Percentiles rank a stretch among this genome's conserved stretches.
phyloP scores from a whole-genome alignment of 2,329 filamentous ascomycete genomes.

The Arthrocladium fulminans region DNA sequence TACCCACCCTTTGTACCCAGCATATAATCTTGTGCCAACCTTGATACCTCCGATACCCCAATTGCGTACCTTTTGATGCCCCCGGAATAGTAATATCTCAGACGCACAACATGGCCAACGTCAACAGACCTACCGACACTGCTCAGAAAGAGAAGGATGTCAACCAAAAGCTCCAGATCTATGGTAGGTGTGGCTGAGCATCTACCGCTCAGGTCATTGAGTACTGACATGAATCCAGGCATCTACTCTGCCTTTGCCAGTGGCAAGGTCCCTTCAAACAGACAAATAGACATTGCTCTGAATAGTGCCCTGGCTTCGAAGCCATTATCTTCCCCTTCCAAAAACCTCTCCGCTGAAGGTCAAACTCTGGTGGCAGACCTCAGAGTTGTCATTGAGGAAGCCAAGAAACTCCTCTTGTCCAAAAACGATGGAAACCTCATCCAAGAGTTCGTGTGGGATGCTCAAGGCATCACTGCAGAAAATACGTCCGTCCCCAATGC shows the following conservation, averaged over 20 bases:
- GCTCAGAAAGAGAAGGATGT: constrained; percentile 72
- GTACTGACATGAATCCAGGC: constrained; percentile 13
- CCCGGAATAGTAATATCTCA: not conserved
- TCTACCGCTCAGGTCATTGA: not conserved
- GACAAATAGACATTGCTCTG: constrained; percentile 88
- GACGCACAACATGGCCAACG: constrained; percentile 25
- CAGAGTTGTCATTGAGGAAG: constrained; percentile 69
- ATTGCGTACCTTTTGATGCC: constrained; percentile 2
- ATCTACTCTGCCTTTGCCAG: constrained; percentile 60
- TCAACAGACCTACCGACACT: constrained; percentile 65
- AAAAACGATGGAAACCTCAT: constrained; percentile 94
- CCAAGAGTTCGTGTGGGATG: constrained; percentile 96
- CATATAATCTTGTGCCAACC: constrained; percentile 2
- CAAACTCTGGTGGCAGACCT: constrained; percentile 68
- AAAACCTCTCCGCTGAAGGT: constrained; percentile 74
- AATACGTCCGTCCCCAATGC: constrained; percentile 53
- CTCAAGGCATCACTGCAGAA: constrained; percentile 58
- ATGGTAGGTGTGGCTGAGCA: constrained; percentile 56
- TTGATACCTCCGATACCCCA: constrained; percentile 1
- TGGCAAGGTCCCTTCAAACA: constrained; percentile 90
- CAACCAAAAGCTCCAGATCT: constrained; percentile 89
- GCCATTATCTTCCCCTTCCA: constrained; percentile 59
- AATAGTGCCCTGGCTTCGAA: constrained; percentile 75
- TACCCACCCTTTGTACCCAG: not conserved
- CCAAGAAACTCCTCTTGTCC: constrained; percentile 74